These are phyloP conservation scores for Brassica rapa DNA, from an alignment of 345 rosid species.

Conservation along the genomic window DNA sequence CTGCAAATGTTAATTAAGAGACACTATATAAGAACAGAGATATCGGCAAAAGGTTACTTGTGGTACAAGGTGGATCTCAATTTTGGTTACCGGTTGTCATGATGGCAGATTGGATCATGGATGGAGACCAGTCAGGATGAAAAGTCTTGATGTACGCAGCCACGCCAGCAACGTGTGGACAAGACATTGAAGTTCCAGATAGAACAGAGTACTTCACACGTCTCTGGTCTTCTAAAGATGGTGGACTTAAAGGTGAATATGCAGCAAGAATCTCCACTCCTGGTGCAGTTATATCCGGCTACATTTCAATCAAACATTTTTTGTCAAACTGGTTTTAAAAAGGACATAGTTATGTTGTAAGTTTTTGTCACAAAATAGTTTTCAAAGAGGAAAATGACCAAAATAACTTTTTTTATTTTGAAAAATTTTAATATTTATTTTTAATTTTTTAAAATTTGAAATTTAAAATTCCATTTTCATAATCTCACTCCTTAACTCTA, in stretches of 20 bases:
- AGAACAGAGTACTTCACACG: conserved; percentile 26
- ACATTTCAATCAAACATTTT: conserved; percentile 19
- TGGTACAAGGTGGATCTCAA: neutral
- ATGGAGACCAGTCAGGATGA: conserved; percentile 60
- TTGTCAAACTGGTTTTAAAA: neutral
- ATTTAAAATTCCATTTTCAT: too few species aligned
- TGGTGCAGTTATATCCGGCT: conserved; percentile 56
- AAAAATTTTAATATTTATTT: too few species aligned
- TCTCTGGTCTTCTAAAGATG: conserved; percentile 22
- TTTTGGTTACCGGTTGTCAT: conserved; percentile 55
- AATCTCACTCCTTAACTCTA: too few species aligned
- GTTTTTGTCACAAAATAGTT: too few species aligned
- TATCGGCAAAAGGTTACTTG: neutral
- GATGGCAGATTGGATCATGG: conserved; percentile 59
- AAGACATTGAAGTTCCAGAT: conserved; percentile 61
- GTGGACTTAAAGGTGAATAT: conserved; percentile 29
- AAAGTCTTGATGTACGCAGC: conserved; percentile 48
- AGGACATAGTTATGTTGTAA: neutral
- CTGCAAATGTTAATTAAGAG: conserved; percentile 20
- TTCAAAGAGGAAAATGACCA: too few species aligned
- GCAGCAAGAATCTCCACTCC: conserved; percentile 53
- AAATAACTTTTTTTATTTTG: too few species aligned
- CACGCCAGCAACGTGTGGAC: conserved; percentile 56
- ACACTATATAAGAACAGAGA: neutral
- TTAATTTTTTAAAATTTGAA: too few species aligned